Percentiles rank a stretch among this genome's conserved stretches.
Conservation (phyloP, 768 basidiomycete genomes). For the Rhodotorula graminis region DNA sequence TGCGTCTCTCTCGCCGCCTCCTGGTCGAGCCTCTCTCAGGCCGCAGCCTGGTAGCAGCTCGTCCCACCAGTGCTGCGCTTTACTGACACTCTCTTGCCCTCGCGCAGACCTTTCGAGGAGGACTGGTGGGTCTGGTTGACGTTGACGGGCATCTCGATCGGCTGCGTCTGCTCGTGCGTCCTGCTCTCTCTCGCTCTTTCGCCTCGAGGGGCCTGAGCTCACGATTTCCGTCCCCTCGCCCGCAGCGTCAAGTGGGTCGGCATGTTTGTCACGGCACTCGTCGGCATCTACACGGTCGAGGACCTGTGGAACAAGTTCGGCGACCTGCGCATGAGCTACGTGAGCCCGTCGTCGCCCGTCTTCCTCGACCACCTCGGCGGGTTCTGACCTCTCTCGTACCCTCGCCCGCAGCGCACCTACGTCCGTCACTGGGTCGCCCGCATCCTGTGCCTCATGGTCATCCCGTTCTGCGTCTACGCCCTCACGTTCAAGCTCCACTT, state of each 20-base stretch:
- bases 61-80: too few relatives aligned
- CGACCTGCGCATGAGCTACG: slow-evolving; percentile 82
- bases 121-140: slow-evolving; percentile 98
- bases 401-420: slow-evolving; percentile 65
- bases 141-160: slow-evolving; percentile 91
- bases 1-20: slow-evolving; percentile 50
- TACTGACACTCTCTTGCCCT: background rate
- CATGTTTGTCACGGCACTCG: slow-evolving; percentile 86
- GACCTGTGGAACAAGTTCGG: slow-evolving; percentile 99
- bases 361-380: too few relatives aligned
- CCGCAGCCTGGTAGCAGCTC: too few relatives aligned
- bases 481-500: slow-evolving; percentile 94
- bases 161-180: slow-evolving; percentile 80
- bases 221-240: background rate
- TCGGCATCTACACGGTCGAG: slow-evolving; percentile 93
- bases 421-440: slow-evolving; percentile 85
- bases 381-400: too few relatives aligned
- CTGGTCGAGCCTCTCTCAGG: background rate
- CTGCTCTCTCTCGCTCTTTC: background rate
- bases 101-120: slow-evolving; percentile 72
- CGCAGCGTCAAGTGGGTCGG: slow-evolving; percentile 91
- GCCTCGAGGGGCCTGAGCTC: background rate
- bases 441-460: slow-evolving; percentile 72
- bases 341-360: slow-evolving; percentile 43
- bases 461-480: slow-evolving; percentile 91